These are phyloP conservation scores for Beauveria scarabaeidicola DNA, from an alignment of 2,329 filamentous ascomycete genomes.

Conservation along the genomic window DNA sequence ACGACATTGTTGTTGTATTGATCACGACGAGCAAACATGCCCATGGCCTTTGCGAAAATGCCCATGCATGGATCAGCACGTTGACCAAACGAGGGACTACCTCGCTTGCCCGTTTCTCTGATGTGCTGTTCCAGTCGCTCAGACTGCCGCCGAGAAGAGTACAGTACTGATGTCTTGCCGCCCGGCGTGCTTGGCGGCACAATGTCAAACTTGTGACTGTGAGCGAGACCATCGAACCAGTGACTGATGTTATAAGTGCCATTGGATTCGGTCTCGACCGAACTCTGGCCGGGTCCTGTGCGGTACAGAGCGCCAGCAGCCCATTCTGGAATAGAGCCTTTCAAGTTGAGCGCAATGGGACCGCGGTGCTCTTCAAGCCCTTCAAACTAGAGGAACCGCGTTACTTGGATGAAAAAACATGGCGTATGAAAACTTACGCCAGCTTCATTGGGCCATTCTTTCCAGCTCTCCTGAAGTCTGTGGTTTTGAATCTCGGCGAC, in stretches of 20 bases:
- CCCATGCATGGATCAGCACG: conserved; percentile 66
- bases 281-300: conserved; percentile 61
- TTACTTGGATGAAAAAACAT: background rate
- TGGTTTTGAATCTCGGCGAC: conserved; percentile 1
- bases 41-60: conserved; percentile 63
- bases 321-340: conserved; percentile 61
- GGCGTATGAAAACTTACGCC: conserved; percentile 20
- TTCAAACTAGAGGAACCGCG: conserved; percentile 47
- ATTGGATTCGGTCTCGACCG: conserved; percentile 47
- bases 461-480: conserved; percentile 15
- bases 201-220: conserved; percentile 67
- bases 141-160: conserved; percentile 62
- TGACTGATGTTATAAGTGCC: conserved; percentile 58
- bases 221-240: conserved; percentile 74
- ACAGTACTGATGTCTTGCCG: conserved; percentile 41
- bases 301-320: conserved; percentile 64
- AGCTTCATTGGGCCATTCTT: conserved; percentile 30
- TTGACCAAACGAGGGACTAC: conserved; percentile 58
- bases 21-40: conserved; percentile 39
- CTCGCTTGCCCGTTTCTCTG: conserved; percentile 47
- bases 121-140: conserved; percentile 55
- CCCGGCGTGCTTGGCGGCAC: conserved; percentile 28
- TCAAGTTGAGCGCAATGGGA: conserved; percentile 54
- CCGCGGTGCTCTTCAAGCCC: conserved; percentile 55
- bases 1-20: conserved; percentile 54